Evolutionary conservation across 768 basidiomycete species (phyloP).

Genomic region (Leccinum variicolor): DNA sequence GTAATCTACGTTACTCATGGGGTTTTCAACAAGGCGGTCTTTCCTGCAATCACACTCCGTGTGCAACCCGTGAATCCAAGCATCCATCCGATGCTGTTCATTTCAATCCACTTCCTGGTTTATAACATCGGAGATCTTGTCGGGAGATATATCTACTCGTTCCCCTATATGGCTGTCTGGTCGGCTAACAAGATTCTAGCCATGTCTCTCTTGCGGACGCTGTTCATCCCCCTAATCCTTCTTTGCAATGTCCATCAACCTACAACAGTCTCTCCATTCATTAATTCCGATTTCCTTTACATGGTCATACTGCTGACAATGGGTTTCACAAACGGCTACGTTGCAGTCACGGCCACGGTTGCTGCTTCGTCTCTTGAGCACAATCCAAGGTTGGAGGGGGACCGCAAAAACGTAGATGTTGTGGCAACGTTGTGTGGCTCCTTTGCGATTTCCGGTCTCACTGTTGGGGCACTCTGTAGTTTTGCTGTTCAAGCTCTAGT

Average conservation of each 20-base stretch:
- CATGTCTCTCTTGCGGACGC: constrained; percentile 64
- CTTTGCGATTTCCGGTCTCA: constrained; percentile 72
- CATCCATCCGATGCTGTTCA: constrained; percentile 82
- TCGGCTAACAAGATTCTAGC: constrained; percentile 57
- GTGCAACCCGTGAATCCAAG: constrained; percentile 61
- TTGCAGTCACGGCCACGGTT: constrained; percentile 79
- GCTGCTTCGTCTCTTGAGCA: constrained; percentile 77
- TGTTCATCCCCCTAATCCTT: constrained; percentile 87
- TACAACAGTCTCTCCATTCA: constrained; percentile 35
- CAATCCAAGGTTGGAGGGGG: constrained; percentile 67
- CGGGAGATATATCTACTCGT: constrained; percentile 66
- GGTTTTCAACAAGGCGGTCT: constrained; percentile 60
- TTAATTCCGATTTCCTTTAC: constrained; percentile 75
- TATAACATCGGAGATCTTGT: constrained; percentile 72
- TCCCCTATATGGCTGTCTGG: constrained; percentile 66
- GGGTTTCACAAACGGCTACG: constrained; percentile 79
- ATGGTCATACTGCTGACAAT: constrained; percentile 71
- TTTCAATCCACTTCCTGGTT: constrained; percentile 69
- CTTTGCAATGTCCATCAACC: constrained; percentile 77
- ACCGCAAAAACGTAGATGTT: constrained; percentile 76
- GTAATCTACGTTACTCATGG: constrained; percentile 2
- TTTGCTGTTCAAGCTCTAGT: constrained; percentile 72
- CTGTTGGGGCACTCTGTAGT: constrained; percentile 71
- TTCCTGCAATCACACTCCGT: constrained; percentile 80
- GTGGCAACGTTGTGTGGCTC: constrained; percentile 82